Conservation (phyloP, 192 early-diverging fungal species). For the Chytriomyces confervae region DNA sequence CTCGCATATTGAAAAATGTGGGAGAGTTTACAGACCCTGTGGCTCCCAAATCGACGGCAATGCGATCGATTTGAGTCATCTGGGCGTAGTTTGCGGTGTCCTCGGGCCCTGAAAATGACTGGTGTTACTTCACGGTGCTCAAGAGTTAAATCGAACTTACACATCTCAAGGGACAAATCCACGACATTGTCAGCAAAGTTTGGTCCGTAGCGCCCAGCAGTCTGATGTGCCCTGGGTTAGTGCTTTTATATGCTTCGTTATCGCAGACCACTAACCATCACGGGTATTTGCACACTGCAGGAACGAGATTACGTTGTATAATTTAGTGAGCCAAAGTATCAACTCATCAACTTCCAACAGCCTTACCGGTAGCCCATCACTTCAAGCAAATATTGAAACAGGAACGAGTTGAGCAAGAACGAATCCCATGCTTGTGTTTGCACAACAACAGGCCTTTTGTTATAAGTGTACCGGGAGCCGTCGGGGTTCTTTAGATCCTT, state of each 20-base stretch:
- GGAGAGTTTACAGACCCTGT: not conserved
- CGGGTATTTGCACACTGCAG: not conserved
- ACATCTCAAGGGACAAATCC: slow-evolving; percentile 20
- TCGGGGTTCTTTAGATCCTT: slow-evolving; percentile 15
- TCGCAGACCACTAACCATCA: not conserved
- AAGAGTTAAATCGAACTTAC: not conserved
- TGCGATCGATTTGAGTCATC: slow-evolving; percentile 21
- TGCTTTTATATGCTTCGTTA: not conserved
- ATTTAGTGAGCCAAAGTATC: no score
- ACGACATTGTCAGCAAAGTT: slow-evolving; percentile 3
- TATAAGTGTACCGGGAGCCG: slow-evolving; percentile 1
- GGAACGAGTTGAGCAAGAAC: slow-evolving; percentile 10
- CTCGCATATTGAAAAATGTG: not conserved
- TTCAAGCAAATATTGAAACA: slow-evolving; percentile 25
- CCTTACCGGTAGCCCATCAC: slow-evolving; percentile 18
- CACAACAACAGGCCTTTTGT: slow-evolving; percentile 17
- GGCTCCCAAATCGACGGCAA: slow-evolving; percentile 15
- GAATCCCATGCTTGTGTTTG: slow-evolving; percentile 11
- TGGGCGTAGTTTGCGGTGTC: slow-evolving; percentile 20
- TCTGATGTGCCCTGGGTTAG: not conserved
- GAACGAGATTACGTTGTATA: no score
- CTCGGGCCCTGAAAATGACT: slow-evolving; percentile 5
- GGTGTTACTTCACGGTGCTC: not conserved
- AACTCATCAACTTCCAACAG: no score
- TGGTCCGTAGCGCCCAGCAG: not conserved